These are phyloP conservation scores for Penicillium diatomitis DNA, from an alignment of 495 filamentous ascomycete species.

Conservation along the genomic window DNA sequence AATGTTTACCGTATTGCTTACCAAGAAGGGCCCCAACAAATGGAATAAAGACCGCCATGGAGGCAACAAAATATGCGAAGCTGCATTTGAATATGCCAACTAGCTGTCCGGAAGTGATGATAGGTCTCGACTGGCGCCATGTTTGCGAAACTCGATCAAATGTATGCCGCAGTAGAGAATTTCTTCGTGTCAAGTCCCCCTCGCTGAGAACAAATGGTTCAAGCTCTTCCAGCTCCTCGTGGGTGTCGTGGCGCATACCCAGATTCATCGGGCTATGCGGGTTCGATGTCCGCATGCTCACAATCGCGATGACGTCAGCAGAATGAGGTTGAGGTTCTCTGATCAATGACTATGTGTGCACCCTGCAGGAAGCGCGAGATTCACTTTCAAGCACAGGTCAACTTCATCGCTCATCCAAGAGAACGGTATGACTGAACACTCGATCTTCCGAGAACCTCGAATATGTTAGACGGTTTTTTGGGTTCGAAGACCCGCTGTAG, in stretches of 20 bases:
- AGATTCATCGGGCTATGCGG: neutral
- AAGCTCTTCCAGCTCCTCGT: neutral
- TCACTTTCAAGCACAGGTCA: no score
- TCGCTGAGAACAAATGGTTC: neutral
- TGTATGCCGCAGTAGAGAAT: neutral
- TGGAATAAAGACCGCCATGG: slow-evolving; percentile 75
- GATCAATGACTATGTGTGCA: no score
- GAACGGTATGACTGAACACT: no score
- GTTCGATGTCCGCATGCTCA: neutral
- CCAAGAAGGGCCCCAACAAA: slow-evolving; percentile 65
- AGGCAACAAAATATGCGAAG: slow-evolving; percentile 81
- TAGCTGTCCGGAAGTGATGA: slow-evolving; percentile 47
- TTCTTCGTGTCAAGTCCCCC: neutral
- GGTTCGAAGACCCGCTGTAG: no score
- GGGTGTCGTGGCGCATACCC: neutral
- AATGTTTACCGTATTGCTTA: slow-evolving; percentile 87
- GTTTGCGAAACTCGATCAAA: neutral
- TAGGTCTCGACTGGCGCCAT: slow-evolving; percentile 15
- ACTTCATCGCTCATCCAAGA: no score
- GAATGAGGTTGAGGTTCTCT: no score
- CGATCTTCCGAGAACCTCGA: no score
- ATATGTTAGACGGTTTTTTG: no score
- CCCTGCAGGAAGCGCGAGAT: no score
- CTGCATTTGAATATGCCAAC: slow-evolving; percentile 85
- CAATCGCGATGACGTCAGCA: no score